Evolutionary conservation across 2,329 filamentous ascomycete species (phyloP).

Genomic region (Penicillium sp.): DNA sequence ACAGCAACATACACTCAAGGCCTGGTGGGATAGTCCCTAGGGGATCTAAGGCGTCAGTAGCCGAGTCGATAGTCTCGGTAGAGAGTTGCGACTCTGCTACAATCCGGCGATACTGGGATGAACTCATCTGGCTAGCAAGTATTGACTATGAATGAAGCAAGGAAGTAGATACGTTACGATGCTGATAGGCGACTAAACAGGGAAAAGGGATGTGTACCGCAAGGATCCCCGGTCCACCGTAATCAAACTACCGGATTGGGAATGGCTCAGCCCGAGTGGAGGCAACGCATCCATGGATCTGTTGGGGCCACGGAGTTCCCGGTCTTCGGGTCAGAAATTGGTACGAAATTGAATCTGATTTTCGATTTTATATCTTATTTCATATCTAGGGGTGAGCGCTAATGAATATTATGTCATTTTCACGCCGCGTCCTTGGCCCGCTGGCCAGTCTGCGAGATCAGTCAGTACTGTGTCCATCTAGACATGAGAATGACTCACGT

Average conservation of each 20-base stretch:
- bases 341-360: background rate
- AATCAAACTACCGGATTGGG: constrained; percentile 27
- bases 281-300: constrained; percentile 19
- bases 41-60: background rate
- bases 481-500: constrained; percentile 30
- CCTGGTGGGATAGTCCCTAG: background rate
- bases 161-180: background rate
- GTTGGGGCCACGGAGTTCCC: constrained; percentile 12
- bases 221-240: constrained; percentile 1
- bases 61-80: background rate
- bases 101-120: background rate
- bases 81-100: background rate
- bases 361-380: background rate
- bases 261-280: constrained; percentile 5
- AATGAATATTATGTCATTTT: constrained; percentile 3
- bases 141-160: background rate
- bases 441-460: constrained; percentile 29
- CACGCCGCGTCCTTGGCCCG: constrained; percentile 28
- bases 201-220: background rate
- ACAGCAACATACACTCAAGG: background rate
- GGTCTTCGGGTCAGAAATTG: constrained; percentile 1
- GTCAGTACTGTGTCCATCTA: constrained; percentile 3
- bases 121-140: background rate
- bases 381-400: background rate
- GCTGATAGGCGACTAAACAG: background rate